Evolutionary conservation across 106 monocot species (phyloP), one percentile per base, ranked within the genome.

Genomic region (Hemerocallis citrina): DNA sequence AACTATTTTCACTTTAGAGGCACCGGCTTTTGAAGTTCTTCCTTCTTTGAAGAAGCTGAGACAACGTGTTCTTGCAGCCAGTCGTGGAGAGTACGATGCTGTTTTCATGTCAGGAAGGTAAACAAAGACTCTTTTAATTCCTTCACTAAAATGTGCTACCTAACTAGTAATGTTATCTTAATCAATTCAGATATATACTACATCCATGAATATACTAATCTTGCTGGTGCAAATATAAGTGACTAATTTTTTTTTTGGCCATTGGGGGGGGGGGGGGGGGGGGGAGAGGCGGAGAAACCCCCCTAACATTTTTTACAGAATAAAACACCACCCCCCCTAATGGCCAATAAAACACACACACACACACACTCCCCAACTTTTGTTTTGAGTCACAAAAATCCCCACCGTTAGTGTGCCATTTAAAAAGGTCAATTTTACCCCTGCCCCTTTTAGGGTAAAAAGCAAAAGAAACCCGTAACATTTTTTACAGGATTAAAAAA

Each of bases 61-160:
- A 49, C 71, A 92, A 68, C 92, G 98, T 17, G 67, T 99, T 29
- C 73, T 85, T 60, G 79, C 88, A 55, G 88, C 98, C 39, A 64
- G 77, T 38, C 68, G 85, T 37, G 98, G 92, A 27, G 63, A 85
- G 21, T 99, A 99, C 52, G 32, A 21, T 41, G 92, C 98, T 63
- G 98, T 98, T 65, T 98, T 98, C 74, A 98, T 98, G 98, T 98
- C 98, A 62, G 98, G 98, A 80, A 98, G 98, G 98, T 88, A 77
- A 50, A 46, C 21, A 54, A 29, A 17, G 23, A 25, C 50, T 36
- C 34, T 37, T 57, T 19, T 6, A 10, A 8, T 36, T 57, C 19
- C 36, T 16, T 16, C 22, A 19, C 19, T 57, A 57, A 30, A 22
- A 57, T 35, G 7, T 57, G 34, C 57, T 36, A 14, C 19, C 2